phyloP scores from a whole-genome alignment of 371 early-diverging fungal genomes.

The Lichtheimia ornata region DNA sequence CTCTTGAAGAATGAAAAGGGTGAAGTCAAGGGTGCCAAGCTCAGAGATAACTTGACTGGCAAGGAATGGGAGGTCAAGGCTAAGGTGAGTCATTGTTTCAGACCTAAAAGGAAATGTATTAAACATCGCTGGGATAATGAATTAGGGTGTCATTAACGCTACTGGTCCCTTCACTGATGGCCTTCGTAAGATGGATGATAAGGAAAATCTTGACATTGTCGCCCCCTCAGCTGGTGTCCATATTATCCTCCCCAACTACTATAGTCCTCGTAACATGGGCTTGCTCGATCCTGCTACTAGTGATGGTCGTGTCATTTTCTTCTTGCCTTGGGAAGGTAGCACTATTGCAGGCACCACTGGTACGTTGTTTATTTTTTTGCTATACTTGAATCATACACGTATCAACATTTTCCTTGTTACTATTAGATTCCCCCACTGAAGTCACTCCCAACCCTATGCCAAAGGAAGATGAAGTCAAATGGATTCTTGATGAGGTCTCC shows the following conservation, averaged over 20 bases:
- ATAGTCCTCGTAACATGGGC: conserved; percentile 95
- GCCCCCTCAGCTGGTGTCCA: conserved; percentile 97
- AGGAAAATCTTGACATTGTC: conserved; percentile 79
- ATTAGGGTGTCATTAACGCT: conserved; percentile 84
- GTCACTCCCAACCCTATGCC: conserved; percentile 86
- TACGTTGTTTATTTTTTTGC: conserved; percentile 15
- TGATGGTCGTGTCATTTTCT: conserved; percentile 98
- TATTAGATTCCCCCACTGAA: conserved; percentile 79
- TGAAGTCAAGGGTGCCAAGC: conserved; percentile 77
- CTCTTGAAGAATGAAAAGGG: conserved; percentile 77
- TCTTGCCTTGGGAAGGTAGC: conserved; percentile 98
- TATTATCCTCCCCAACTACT: conserved; percentile 94
- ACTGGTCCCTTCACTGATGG: conserved; percentile 79
- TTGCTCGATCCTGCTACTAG: conserved; percentile 96
- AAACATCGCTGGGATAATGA: too few species aligned
- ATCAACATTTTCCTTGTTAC: neutral
- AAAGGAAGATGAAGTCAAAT: conserved; percentile 92
- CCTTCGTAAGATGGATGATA: conserved; percentile 88
- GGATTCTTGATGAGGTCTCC: conserved; percentile 94
- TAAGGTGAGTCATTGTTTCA: conserved; percentile 51
- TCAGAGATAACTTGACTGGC: conserved; percentile 89
- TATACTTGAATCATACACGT: neutral
- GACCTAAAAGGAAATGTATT: neutral
- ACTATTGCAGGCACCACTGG: conserved; percentile 98
- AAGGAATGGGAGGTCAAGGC: conserved; percentile 87